phyloP scores from a whole-genome alignment of 2,329 filamentous ascomycete species.

The Microdochium bolleyi region DNA sequence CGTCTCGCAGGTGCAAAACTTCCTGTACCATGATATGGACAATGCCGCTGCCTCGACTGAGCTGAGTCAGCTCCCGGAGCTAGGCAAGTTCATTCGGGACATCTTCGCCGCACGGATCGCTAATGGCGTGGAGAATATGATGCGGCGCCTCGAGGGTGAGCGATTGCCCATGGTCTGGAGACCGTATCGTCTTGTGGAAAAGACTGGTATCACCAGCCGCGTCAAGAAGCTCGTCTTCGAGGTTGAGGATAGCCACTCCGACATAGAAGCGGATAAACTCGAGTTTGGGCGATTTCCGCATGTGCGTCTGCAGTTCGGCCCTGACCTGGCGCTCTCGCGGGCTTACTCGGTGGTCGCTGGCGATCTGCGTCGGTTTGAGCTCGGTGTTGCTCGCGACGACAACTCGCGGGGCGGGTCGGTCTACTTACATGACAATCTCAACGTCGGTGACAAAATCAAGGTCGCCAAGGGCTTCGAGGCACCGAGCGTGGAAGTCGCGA shows the following conservation, averaged over 20 bases:
- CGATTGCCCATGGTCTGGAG: slow-evolving; percentile 27
- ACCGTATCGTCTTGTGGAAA: slow-evolving; percentile 38
- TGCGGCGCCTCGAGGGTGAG: slow-evolving; percentile 11
- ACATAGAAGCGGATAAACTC: slow-evolving; percentile 23
- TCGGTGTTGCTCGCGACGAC: slow-evolving; percentile 51
- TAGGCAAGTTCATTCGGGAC: slow-evolving; percentile 35
- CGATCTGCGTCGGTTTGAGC: slow-evolving; percentile 38
- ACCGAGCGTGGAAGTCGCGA: background rate
- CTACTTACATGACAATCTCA: slow-evolving; percentile 44
- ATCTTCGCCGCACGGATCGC: slow-evolving; percentile 42
- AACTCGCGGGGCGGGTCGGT: slow-evolving; percentile 50
- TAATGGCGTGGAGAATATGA: slow-evolving; percentile 28
- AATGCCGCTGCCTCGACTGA: slow-evolving; percentile 41
- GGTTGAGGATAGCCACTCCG: slow-evolving; percentile 21
- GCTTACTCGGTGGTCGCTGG: slow-evolving; percentile 53
- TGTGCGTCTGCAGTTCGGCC: slow-evolving; percentile 47
- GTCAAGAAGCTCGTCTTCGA: slow-evolving; percentile 44
- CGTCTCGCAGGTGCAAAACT: slow-evolving; percentile 51
- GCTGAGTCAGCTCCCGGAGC: slow-evolving; percentile 38
- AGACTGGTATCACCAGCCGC: slow-evolving; percentile 37
- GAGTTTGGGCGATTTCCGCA: slow-evolving; percentile 37
- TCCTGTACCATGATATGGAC: slow-evolving; percentile 43
- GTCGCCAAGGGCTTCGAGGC: slow-evolving; percentile 22
- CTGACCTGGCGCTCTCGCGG: slow-evolving; percentile 39
- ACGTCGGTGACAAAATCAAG: slow-evolving; percentile 40